Evolutionary conservation across 2,329 filamentous ascomycete genomes (phyloP).

Genomic region (Cladophialophora immunda): DNA sequence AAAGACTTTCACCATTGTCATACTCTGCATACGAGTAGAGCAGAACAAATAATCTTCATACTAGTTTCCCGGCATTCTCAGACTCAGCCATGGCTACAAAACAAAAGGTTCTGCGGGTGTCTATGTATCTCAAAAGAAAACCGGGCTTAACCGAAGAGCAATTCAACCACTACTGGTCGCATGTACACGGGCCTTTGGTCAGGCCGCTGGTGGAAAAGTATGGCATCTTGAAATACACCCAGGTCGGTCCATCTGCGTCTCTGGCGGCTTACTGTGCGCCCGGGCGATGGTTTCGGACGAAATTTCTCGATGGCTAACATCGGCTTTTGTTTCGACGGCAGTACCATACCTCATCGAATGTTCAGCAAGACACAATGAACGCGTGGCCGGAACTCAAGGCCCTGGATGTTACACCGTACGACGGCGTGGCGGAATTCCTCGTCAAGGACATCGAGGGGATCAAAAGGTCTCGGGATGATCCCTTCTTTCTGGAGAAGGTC

Average conservation of each 20-base stretch:
- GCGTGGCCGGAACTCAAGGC: conserved; percentile 12
- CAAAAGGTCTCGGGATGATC: conserved; percentile 10
- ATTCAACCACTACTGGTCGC: conserved; percentile 11
- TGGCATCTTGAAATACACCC: conserved; percentile 22
- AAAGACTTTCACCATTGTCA: background rate
- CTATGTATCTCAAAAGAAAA: conserved; percentile 14
- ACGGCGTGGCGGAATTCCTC: conserved; percentile 19
- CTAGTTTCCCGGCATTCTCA: background rate
- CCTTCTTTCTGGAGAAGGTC: background rate
- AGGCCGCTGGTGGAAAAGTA: conserved; percentile 14
- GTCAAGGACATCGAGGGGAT: conserved; percentile 15
- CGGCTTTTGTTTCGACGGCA: background rate
- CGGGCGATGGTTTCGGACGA: background rate
- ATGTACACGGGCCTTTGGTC: conserved; percentile 9
- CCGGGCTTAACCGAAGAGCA: conserved; percentile 9
- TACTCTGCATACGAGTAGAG: background rate
- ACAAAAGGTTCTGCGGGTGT: conserved; percentile 3
- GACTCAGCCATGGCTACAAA: background rate
- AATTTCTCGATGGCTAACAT: background rate
- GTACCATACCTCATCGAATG: conserved; percentile 8
- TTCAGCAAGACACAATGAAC: background rate
- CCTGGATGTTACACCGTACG: conserved; percentile 1
- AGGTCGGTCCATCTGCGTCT: too few relatives aligned
- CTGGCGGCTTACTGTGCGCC: background rate
- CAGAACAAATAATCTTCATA: background rate